Percentiles rank a stretch among this genome's conserved stretches.
Conservation (phyloP, 768 basidiomycete genomes). For the Boletus sp. region DNA sequence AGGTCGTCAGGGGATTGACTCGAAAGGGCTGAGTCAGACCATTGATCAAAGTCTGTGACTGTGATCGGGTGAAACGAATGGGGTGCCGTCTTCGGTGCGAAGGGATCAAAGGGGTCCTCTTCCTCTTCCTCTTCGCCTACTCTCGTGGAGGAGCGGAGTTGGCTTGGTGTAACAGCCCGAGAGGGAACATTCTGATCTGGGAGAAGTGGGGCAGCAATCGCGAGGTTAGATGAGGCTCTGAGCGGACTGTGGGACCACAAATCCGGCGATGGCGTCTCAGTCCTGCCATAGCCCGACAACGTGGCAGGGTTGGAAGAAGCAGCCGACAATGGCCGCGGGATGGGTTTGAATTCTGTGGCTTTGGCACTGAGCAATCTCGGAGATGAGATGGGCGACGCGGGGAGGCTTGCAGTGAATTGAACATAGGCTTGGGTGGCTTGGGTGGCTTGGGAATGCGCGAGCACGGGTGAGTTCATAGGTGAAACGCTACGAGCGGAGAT, state of each 20-base stretch:
- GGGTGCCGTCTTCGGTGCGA: slow-evolving; percentile 43
- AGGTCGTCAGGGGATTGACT: slow-evolving; percentile 53
- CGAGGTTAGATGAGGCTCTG: slow-evolving; percentile 77
- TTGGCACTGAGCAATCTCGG: slow-evolving; percentile 87
- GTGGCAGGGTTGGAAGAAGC: slow-evolving; percentile 53
- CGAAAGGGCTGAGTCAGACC: slow-evolving; percentile 52
- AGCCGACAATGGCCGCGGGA: slow-evolving; percentile 74
- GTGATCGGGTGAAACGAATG: slow-evolving; percentile 62
- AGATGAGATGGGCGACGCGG: slow-evolving; percentile 80
- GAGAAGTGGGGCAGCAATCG: slow-evolving; percentile 86
- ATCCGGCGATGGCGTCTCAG: slow-evolving; percentile 86
- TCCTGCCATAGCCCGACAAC: slow-evolving; percentile 46
- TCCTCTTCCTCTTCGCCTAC: slow-evolving; percentile 64
- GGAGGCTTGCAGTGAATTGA: slow-evolving; percentile 77
- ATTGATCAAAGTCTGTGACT: slow-evolving; percentile 61
- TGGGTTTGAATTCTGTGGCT: slow-evolving; percentile 85
- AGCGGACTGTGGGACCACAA: slow-evolving; percentile 75
- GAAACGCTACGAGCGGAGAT: slow-evolving; percentile 51
- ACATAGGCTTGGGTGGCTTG: slow-evolving; percentile 51
- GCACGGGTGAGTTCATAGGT: slow-evolving; percentile 66
- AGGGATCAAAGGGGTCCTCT: slow-evolving; percentile 85
- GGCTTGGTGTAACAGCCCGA: slow-evolving; percentile 66
- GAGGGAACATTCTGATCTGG: slow-evolving; percentile 56
- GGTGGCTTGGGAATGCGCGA: slow-evolving; percentile 52
- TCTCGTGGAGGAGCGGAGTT: slow-evolving; percentile 61